phyloP scores from a whole-genome alignment of 2,329 filamentous ascomycete species.

The Colletotrichum somersetense region DNA sequence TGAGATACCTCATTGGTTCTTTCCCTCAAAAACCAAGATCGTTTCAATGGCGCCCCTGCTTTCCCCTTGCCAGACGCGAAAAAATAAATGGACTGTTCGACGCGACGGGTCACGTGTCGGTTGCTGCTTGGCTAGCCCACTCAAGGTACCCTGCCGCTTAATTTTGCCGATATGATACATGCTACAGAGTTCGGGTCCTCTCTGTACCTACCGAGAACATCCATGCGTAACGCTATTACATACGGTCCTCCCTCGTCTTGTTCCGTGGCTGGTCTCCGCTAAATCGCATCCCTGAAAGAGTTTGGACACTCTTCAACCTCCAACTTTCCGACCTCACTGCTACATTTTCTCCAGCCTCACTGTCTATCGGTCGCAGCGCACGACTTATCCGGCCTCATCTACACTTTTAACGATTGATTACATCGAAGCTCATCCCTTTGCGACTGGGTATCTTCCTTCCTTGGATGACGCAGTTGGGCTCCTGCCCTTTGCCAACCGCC shows the following conservation, averaged over 20 bases:
- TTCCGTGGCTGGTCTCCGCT: conserved; percentile 42
- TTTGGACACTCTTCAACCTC: conserved; percentile 43
- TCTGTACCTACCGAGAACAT: conserved; percentile 6
- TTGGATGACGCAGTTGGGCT: conserved; percentile 37
- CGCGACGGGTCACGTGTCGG: conserved; percentile 33
- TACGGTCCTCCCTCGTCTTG: conserved; percentile 37
- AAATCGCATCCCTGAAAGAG: conserved; percentile 42
- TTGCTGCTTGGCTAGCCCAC: neutral
- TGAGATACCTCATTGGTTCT: conserved; percentile 9
- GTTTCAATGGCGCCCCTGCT: conserved; percentile 24
- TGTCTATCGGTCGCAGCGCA: conserved; percentile 39
- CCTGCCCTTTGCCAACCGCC: conserved; percentile 29
- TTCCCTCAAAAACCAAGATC: neutral
- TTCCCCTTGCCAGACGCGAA: conserved; percentile 28
- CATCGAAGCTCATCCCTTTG: conserved; percentile 18
- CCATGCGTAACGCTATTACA: conserved; percentile 33
- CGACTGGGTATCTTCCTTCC: conserved; percentile 28
- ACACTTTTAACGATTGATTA: conserved; percentile 25
- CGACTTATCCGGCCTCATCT: conserved; percentile 20
- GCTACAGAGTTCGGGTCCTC: neutral
- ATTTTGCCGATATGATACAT: conserved; percentile 18
- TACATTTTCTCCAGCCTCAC: conserved; percentile 29
- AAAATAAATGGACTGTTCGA: conserved; percentile 17
- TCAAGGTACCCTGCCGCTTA: neutral
- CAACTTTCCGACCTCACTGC: conserved; percentile 43